Evolutionary conservation across 208 protist species (phyloP).

Genomic region (Acanthamoeba triangularis): DNA sequence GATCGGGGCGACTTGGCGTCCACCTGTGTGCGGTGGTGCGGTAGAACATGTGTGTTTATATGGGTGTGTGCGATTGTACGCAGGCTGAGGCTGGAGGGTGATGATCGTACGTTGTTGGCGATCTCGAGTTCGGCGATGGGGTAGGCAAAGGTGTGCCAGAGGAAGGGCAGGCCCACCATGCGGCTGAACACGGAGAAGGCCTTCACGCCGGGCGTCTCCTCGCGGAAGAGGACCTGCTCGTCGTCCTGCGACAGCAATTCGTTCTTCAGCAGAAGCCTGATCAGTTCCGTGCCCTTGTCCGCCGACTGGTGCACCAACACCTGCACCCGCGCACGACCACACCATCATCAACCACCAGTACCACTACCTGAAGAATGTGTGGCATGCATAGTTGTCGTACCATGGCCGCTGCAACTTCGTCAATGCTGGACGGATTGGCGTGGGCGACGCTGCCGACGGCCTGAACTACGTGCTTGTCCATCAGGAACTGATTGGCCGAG

Average conservation of each 20-base stretch:
- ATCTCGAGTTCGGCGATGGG: constrained; percentile 54
- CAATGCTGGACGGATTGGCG: background rate
- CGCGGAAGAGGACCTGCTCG: constrained; percentile 27
- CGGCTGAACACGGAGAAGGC: constrained; percentile 33
- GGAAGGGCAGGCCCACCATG: constrained; percentile 37
- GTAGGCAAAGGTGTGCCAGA: constrained; percentile 37
- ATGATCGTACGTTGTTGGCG: constrained; percentile 18
- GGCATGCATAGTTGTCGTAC: background rate
- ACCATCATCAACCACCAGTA: too few species aligned
- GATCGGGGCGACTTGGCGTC: too few species aligned
- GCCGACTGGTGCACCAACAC: constrained; percentile 38
- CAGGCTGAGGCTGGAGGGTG: too few species aligned
- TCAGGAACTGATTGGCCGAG: background rate
- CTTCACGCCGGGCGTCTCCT: background rate
- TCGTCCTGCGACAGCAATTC: constrained; percentile 39
- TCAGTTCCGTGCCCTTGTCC: background rate
- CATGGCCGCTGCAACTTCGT: constrained; percentile 9
- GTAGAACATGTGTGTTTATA: background rate
- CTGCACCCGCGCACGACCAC: background rate
- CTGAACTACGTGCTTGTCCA: constrained; percentile 37
- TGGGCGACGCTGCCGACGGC: constrained; percentile 15
- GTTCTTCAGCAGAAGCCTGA: constrained; percentile 24
- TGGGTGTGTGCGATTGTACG: too few species aligned
- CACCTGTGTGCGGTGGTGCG: too few species aligned
- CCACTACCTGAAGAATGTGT: too few species aligned